Evolutionary conservation across 371 early-diverging fungal species (phyloP).

Genomic region (Mortierella sp.): DNA sequence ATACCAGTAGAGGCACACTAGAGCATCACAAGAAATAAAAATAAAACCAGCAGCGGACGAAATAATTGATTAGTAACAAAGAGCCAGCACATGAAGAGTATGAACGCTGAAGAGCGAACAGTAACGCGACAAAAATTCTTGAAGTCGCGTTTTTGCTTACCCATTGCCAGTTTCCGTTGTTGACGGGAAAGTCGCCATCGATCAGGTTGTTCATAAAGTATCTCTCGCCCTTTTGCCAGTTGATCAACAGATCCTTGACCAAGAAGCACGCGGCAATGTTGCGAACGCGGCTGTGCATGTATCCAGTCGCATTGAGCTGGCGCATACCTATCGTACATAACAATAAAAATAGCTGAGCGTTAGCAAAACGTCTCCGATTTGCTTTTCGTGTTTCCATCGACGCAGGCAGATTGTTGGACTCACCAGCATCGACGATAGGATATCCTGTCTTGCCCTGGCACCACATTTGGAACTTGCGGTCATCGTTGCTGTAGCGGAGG

Average conservation of each 20-base stretch:
- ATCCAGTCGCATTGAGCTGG: conserved; percentile 67
- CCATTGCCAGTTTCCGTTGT: conserved; percentile 88
- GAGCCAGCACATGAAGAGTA: too few relatives aligned
- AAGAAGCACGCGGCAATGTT: conserved; percentile 78
- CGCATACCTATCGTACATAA: conserved; percentile 61
- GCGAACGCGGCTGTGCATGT: conserved; percentile 76
- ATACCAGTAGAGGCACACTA: conserved; percentile 73
- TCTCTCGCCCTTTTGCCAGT: conserved; percentile 77
- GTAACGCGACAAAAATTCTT: background rate
- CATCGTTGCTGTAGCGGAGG: conserved; percentile 59
- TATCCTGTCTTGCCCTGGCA: conserved; percentile 79
- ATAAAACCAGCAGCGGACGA: background rate
- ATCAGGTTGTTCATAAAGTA: conserved; percentile 73
- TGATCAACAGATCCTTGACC: conserved; percentile 76
- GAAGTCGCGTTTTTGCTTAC: conserved; percentile 1
- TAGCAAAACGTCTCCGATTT: background rate
- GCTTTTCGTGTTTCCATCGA: background rate
- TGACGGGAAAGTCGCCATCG: conserved; percentile 76
- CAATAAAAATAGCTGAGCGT: background rate
- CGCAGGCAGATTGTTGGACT: background rate
- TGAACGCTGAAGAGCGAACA: too few relatives aligned
- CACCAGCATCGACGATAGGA: conserved; percentile 78
- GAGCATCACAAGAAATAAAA: background rate
- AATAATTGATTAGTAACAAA: background rate
- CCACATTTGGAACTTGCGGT: conserved; percentile 66